phyloP scores from a whole-genome alignment of 371 early-diverging fungal genomes.

The Rhizopus stolonifer region DNA sequence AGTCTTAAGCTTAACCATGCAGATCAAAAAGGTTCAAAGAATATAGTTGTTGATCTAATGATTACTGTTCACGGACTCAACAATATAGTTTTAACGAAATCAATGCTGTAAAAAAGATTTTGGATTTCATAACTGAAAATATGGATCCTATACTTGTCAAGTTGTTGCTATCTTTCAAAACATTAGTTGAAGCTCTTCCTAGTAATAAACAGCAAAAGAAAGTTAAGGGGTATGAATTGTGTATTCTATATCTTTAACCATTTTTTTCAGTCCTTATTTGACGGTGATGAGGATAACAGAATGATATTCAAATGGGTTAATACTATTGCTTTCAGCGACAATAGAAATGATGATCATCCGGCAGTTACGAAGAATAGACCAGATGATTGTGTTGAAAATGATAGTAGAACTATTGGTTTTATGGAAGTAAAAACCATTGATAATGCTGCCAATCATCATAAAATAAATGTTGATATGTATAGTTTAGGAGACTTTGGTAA shows the following conservation, averaged over 20 bases:
- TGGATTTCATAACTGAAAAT: slow-evolving; percentile 5
- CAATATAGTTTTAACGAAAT: too few relatives aligned
- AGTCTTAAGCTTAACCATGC: neutral
- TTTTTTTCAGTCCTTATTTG: slow-evolving; percentile 14
- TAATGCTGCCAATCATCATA: slow-evolving; percentile 7
- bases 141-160: slow-evolving; percentile 15
- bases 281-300: slow-evolving; percentile 5
- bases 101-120: too few relatives aligned
- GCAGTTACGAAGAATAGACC: slow-evolving; percentile 12
- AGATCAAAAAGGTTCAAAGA: too few relatives aligned
- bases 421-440: slow-evolving; percentile 12
- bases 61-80: too few relatives aligned
- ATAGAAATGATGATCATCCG: slow-evolving; percentile 2
- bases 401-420: slow-evolving; percentile 10
- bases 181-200: slow-evolving; percentile 14
- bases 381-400: slow-evolving; percentile 15
- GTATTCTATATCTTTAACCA: slow-evolving; percentile 10
- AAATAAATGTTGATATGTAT: slow-evolving; percentile 14
- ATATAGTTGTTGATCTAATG: too few relatives aligned
- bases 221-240: slow-evolving; percentile 9
- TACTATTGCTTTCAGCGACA: slow-evolving; percentile 7
- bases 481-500: slow-evolving; percentile 13
- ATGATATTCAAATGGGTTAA: slow-evolving; percentile 18
- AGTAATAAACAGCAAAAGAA: slow-evolving; percentile 6
- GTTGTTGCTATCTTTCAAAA: slow-evolving; percentile 11